Evolutionary conservation across 2,329 filamentous ascomycete genomes (phyloP).

Genomic region (Nectriaceae sp.): DNA sequence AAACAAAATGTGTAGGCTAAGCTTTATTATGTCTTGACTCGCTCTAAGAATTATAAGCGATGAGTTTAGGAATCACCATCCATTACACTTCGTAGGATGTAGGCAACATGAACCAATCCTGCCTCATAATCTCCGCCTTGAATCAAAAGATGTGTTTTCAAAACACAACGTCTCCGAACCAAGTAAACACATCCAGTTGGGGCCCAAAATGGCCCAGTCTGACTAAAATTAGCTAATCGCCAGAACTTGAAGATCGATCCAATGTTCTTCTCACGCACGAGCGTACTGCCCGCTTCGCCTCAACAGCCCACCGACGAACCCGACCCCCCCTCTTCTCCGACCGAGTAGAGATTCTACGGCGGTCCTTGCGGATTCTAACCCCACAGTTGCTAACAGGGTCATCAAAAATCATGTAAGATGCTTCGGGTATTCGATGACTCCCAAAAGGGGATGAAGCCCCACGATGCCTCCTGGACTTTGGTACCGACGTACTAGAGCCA

Average conservation of each 20-base stretch:
- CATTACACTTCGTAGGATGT: constrained; percentile 7
- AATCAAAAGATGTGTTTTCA: neutral
- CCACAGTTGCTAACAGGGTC: constrained; percentile 11
- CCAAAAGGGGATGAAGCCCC: constrained; percentile 4
- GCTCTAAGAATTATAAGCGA: constrained; percentile 8
- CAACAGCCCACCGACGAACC: constrained; percentile 37
- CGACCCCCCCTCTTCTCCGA: constrained; percentile 26
- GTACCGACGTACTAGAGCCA: constrained; percentile 6
- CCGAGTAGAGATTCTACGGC: constrained; percentile 10
- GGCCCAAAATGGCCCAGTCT: constrained; percentile 3
- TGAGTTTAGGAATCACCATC: constrained; percentile 4
- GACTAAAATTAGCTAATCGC: constrained; percentile 5
- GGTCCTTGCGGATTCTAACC: constrained; percentile 1
- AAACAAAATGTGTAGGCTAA: constrained; percentile 1
- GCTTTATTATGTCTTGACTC: constrained; percentile 9
- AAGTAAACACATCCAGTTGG: neutral
- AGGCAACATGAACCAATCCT: too few species aligned
- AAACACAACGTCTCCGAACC: too few species aligned
- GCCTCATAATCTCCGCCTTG: too few species aligned
- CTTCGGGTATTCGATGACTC: constrained; percentile 6
- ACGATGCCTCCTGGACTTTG: constrained; percentile 13
- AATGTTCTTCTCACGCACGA: constrained; percentile 35
- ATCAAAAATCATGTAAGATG: constrained; percentile 2
- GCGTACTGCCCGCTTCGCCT: constrained; percentile 35
- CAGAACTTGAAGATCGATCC: constrained; percentile 30